phyloP scores from a whole-genome alignment of 768 basidiomycete genomes.

The Obba rivulosa region DNA sequence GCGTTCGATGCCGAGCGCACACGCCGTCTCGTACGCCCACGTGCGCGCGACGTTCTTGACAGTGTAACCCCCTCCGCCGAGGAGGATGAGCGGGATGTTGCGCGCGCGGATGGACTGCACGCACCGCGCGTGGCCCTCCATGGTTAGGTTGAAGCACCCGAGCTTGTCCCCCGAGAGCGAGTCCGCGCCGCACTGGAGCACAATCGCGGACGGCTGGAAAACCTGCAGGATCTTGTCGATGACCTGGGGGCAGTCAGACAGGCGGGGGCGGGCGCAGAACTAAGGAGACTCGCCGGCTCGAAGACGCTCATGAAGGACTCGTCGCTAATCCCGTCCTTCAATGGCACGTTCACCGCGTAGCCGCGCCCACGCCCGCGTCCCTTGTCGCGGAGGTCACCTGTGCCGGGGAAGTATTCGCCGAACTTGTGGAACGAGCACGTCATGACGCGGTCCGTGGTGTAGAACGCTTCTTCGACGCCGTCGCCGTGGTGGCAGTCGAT shows the following conservation, averaged over 20 bases:
- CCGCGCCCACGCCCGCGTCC: constrained; percentile 81
- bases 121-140: constrained; percentile 92
- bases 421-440: constrained; percentile 97
- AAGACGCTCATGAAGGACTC: constrained; percentile 86
- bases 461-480: constrained; percentile 98
- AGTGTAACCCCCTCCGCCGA: constrained; percentile 97
- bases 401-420: constrained; percentile 92
- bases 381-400: constrained; percentile 81
- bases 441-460: constrained; percentile 96
- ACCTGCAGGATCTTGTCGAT: constrained; percentile 82
- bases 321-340: constrained; percentile 93
- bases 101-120: constrained; percentile 81
- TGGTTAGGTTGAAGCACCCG: constrained; percentile 92
- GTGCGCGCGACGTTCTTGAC: constrained; percentile 94
- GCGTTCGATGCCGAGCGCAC: constrained; percentile 80
- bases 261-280: too few species aligned
- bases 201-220: constrained; percentile 80
- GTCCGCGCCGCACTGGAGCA: constrained; percentile 95
- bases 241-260: constrained; percentile 44
- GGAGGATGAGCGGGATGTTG: constrained; percentile 81
- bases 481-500: constrained; percentile 99
- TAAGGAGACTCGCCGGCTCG: constrained; percentile 65
- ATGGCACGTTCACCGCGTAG: constrained; percentile 89
- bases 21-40: constrained; percentile 97
- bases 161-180: constrained; percentile 93